Base-by-base conservation (phyloP, 345 rosid species). In the Stellera chamaejasme region DNA sequence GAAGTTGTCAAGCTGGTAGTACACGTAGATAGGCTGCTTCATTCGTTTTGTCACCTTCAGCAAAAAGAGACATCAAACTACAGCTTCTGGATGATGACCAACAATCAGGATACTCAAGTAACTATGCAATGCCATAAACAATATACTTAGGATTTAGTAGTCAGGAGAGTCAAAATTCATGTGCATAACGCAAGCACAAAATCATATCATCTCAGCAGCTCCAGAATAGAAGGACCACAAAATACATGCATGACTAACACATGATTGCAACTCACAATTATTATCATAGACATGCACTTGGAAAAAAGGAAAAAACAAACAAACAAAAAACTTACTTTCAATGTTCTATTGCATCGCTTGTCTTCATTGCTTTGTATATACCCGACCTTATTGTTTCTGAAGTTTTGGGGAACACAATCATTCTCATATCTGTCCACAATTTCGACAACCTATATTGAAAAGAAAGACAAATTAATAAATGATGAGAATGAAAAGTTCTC, bases 1-100 rank as follows among this genome's bases (percentile, higher is more conserved):
- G 75, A 89, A 93, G 77, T 90, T 90, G 65, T 94, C 97, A 48
- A 94, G 96, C 75, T 93, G 97, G 81, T 93, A 93, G 72, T 93
- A 93, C 27, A 90, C 86, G 74, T 81, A 87, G 60, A 94, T 65
- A 59, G 99, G 97, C 48, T 68, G 65, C 78, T 83, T 85, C 99
- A 94, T 94, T 15, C 1, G 80, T 82, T 87, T 90, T 4, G 72
- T 42, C 61, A 94, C 90, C 97, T 93, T 68, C 59, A 10, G 11
- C 13, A 25, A 25, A 25, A n/a, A 50, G 27, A 50, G 52, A 50
- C 53, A 25, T 49, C 26, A 15, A 49, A 11, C 39, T 26, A 50
- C 13, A 10, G 55, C 41, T 32, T 32, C 39, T 32, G 5, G 39
- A 32, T 32, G 39, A 32, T 32, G 39, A 5, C 39, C 5, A 32